phyloP scores from a whole-genome alignment of 148 eudicot genomes.

The Polygonum maritimum region DNA sequence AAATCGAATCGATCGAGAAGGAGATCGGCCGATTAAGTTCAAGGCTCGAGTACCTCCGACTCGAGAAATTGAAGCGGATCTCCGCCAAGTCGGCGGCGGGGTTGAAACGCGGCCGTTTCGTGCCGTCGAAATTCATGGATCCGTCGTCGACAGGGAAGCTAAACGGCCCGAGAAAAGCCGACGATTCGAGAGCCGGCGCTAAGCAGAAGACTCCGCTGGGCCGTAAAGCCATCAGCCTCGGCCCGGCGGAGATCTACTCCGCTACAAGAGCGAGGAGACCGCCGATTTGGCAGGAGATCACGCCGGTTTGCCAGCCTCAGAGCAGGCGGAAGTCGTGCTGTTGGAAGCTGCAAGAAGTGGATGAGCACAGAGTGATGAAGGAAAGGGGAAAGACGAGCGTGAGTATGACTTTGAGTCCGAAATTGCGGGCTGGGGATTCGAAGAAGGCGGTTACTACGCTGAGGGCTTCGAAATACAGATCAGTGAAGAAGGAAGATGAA shows the following conservation, averaged over 20 bases:
- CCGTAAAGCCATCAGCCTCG: conserved; percentile 51
- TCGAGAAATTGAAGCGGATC: conserved; percentile 46
- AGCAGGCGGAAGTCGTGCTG: conserved; percentile 69
- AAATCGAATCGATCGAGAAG: conserved; percentile 67
- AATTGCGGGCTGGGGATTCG: conserved; percentile 19
- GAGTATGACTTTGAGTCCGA: conserved; percentile 50
- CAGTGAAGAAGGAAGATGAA: conserved; percentile 56
- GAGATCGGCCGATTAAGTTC: conserved; percentile 48
- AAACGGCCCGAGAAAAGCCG: conserved; percentile 22
- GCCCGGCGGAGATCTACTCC: conserved; percentile 48
- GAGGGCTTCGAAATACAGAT: conserved; percentile 44
- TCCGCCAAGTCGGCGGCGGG: conserved; percentile 23
- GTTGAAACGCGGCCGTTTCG: conserved; percentile 31
- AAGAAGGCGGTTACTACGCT: conserved; percentile 48
- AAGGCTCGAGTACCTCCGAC: conserved; percentile 42
- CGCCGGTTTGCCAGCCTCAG: conserved; percentile 39
- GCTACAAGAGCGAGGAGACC: conserved; percentile 26
- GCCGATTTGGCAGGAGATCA: conserved; percentile 30
- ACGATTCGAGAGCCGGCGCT: conserved; percentile 20
- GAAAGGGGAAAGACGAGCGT: conserved; percentile 32
- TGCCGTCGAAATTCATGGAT: conserved; percentile 65
- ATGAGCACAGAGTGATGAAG: conserved; percentile 46
- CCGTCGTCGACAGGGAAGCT: conserved; percentile 18
- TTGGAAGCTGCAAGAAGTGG: conserved; percentile 68
- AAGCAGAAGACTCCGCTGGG: conserved; percentile 20